phyloP scores from a whole-genome alignment of 495 filamentous ascomycete genomes.

The Hypoxylon trugodes region DNA sequence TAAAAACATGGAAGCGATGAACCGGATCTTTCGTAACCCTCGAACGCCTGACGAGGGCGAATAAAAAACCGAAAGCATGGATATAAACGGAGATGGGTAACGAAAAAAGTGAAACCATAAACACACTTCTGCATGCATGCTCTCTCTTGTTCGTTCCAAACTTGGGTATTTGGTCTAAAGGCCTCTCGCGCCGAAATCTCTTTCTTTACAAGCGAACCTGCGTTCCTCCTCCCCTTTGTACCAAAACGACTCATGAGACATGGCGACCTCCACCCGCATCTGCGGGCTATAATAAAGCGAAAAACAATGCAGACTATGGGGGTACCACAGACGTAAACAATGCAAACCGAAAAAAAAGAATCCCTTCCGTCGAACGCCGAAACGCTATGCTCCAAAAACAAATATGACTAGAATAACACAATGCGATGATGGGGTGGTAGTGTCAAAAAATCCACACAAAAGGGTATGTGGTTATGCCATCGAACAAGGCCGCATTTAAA shows the following conservation, averaged over 20 bases:
- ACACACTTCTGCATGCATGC: constrained; percentile 20
- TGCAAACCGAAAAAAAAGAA: constrained; percentile 31
- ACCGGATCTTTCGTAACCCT: constrained; percentile 11
- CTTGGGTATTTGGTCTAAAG: constrained; percentile 33
- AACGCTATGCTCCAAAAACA: constrained; percentile 44
- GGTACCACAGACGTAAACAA: constrained; percentile 20
- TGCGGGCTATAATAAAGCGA: constrained; percentile 4
- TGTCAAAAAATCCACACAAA: constrained; percentile 23
- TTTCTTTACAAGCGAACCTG: constrained; percentile 31
- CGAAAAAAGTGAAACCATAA: not conserved
- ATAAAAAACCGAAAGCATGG: constrained; percentile 1
- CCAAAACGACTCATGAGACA: constrained; percentile 8
- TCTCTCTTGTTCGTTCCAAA: constrained; percentile 32
- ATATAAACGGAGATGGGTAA: constrained; percentile 13
- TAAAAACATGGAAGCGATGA: constrained; percentile 1
- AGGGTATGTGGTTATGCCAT: constrained; percentile 30
- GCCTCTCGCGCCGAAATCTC: constrained; percentile 34
- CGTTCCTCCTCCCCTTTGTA: constrained; percentile 1
- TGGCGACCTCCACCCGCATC: constrained; percentile 5
- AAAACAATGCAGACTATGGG: constrained; percentile 8
- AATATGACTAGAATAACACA: constrained; percentile 25
- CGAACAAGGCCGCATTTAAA: constrained; percentile 15
- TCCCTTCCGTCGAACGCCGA: constrained; percentile 35
- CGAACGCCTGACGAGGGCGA: constrained; percentile 25
- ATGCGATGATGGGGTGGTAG: constrained; percentile 27